Percentiles rank a stretch among this genome's conserved stretches.
Evolutionary conservation across 2,329 filamentous ascomycete genomes (phyloP).

Genomic region (Xylaria sp.): DNA sequence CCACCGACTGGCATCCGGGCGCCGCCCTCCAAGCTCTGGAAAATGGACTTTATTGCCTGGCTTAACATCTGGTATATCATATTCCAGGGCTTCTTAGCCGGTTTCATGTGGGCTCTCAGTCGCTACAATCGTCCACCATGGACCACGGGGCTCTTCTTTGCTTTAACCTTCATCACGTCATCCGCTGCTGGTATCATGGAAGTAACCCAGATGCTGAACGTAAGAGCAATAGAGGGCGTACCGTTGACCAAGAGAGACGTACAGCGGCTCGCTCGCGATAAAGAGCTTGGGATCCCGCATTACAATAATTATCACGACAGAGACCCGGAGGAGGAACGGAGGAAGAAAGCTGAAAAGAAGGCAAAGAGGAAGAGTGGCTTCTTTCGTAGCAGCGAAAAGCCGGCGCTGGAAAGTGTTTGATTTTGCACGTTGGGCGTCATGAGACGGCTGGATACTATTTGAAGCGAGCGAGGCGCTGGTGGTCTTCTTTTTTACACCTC

Average conservation of each 20-base stretch:
- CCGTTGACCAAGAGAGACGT: slow-evolving; percentile 68
- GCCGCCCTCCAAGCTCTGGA: slow-evolving; percentile 75
- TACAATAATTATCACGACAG: slow-evolving; percentile 68
- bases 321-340: slow-evolving; percentile 58
- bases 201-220: slow-evolving; percentile 75
- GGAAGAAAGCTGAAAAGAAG: slow-evolving; percentile 53
- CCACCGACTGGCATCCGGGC: slow-evolving; percentile 80
- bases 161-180: slow-evolving; percentile 75
- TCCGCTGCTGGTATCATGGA: slow-evolving; percentile 75
- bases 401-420: slow-evolving; percentile 32
- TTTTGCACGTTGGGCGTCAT: slow-evolving; percentile 17
- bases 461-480: slow-evolving; percentile 33
- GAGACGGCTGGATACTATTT: slow-evolving; percentile 2
- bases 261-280: slow-evolving; percentile 62
- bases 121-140: slow-evolving; percentile 79
- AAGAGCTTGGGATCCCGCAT: slow-evolving; percentile 66
- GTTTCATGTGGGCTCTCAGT: slow-evolving; percentile 86
- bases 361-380: slow-evolving; percentile 37
- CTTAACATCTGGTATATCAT: slow-evolving; percentile 82
- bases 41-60: slow-evolving; percentile 83
- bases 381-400: slow-evolving; percentile 40
- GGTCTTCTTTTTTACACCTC: neutral
- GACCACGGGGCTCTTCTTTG: slow-evolving; percentile 83
- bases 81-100: slow-evolving; percentile 77
- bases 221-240: slow-evolving; percentile 79